Conservation (phyloP, 2,329 filamentous ascomycete genomes). For the Penicillium paneum region DNA sequence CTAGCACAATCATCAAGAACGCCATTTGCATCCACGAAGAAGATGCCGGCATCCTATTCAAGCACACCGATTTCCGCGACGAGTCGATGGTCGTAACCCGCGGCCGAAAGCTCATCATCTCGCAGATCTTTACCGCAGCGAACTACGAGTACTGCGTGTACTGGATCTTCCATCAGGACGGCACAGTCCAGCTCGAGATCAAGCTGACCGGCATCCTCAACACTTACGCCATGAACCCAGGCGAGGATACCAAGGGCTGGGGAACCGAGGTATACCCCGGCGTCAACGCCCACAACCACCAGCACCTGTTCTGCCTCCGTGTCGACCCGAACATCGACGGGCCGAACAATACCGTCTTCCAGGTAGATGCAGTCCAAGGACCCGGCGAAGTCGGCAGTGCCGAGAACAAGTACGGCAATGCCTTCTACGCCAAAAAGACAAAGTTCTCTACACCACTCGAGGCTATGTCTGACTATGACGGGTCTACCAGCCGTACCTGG, state of each 20-base stretch:
- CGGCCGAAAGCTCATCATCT: conserved; percentile 79
- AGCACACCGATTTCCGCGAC: conserved; percentile 91
- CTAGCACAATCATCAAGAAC: conserved; percentile 81
- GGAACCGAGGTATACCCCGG: conserved; percentile 88
- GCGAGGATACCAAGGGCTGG: conserved; percentile 81
- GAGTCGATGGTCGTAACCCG: conserved; percentile 82
- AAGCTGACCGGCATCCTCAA: conserved; percentile 90
- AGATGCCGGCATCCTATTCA: conserved; percentile 87
- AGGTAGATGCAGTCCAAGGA: conserved; percentile 70
- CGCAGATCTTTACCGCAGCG: conserved; percentile 89
- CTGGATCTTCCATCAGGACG: conserved; percentile 91
- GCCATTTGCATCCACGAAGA: conserved; percentile 95
- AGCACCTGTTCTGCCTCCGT: conserved; percentile 89
- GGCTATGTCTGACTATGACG: conserved; percentile 76
- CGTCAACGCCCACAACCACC: conserved; percentile 93
- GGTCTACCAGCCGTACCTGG: conserved; percentile 76
- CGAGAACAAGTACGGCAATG: conserved; percentile 87
- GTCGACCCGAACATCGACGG: conserved; percentile 86
- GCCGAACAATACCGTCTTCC: conserved; percentile 77
- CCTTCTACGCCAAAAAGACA: conserved; percentile 81
- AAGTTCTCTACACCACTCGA: conserved; percentile 69
- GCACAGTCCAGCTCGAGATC: conserved; percentile 86
- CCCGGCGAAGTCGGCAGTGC: conserved; percentile 72
- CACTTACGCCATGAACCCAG: conserved; percentile 77
- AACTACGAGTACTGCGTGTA: conserved; percentile 92